Conservation (phyloP, 768 basidiomycete species). For the Vishniacozyma victoriae region DNA sequence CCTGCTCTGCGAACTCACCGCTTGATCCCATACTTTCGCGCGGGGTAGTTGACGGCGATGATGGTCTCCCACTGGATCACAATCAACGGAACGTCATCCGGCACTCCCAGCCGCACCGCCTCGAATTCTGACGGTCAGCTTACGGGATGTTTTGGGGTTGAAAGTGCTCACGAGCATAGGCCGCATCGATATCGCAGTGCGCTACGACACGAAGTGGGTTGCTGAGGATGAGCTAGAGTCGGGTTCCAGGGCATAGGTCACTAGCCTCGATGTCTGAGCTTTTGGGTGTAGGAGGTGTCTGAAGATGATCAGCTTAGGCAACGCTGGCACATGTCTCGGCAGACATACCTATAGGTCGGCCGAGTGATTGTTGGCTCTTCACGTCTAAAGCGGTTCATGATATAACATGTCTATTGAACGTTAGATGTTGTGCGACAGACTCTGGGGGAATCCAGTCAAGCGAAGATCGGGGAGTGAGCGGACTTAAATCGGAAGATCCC, state of each 20-base stretch:
- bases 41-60: slow-evolving; percentile 95
- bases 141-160: neutral
- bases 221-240: slow-evolving; percentile 6
- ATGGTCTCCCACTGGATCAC: slow-evolving; percentile 48
- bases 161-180: slow-evolving; percentile 49
- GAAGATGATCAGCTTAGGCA: too few relatives aligned
- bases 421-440: too few relatives aligned
- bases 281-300: slow-evolving; percentile 35
- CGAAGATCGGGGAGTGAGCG: too few relatives aligned
- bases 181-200: slow-evolving; percentile 68
- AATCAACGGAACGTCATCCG: slow-evolving; percentile 39
- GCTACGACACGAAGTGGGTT: slow-evolving; percentile 61
- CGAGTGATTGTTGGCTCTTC: too few relatives aligned
- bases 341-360: too few relatives aligned
- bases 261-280: slow-evolving; percentile 37
- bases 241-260: slow-evolving; percentile 16
- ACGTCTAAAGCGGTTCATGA: too few relatives aligned
- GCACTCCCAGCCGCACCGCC: slow-evolving; percentile 67
- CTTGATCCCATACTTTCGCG: slow-evolving; percentile 87
- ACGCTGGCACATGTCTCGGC: too few relatives aligned
- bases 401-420: too few relatives aligned
- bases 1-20: slow-evolving; percentile 59
- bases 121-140: slow-evolving; percentile 58
- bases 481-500: too few relatives aligned
- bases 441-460: too few relatives aligned